These are phyloP conservation scores for Aspergillus nomiae DNA, from an alignment of 2,329 filamentous ascomycete genomes.

Conservation along the genomic window DNA sequence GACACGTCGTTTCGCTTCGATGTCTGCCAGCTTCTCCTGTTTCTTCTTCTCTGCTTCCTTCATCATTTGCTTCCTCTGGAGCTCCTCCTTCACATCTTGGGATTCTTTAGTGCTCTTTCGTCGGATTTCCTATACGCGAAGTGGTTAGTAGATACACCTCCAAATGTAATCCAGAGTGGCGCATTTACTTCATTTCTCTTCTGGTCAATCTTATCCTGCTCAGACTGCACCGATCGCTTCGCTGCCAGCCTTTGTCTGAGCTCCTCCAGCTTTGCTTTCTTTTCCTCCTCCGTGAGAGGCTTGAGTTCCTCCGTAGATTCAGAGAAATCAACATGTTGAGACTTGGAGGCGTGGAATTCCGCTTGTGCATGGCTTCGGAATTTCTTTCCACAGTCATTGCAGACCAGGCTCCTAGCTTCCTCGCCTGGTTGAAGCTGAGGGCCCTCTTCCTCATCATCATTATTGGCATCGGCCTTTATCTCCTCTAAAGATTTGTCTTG, in stretches of 20 bases:
- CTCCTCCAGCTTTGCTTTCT: conserved; percentile 75
- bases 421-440: conserved; percentile 70
- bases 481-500: conserved; percentile 85
- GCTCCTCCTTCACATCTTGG: conserved; percentile 86
- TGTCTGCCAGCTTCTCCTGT: conserved; percentile 81
- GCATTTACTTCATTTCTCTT: conserved; percentile 77
- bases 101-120: conserved; percentile 86
- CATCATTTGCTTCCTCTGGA: conserved; percentile 83
- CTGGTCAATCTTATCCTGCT: conserved; percentile 76
- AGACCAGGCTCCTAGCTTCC: conserved; percentile 78
- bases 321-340: conserved; percentile 86
- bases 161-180: not conserved
- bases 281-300: conserved; percentile 88
- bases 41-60: conserved; percentile 87
- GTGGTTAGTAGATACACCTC: conserved; percentile 5
- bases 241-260: conserved; percentile 70
- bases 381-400: conserved; percentile 92
- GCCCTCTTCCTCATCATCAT: conserved; percentile 58
- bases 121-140: conserved; percentile 60
- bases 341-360: conserved; percentile 88
- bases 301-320: conserved; percentile 93
- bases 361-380: conserved; percentile 81
- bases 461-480: conserved; percentile 60
- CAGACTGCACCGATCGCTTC: conserved; percentile 69
- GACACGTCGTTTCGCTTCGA: conserved; percentile 84